Percentiles rank a stretch among this genome's conserved stretches.
Evolutionary conservation across 208 protist genomes (phyloP).

Genomic region (Leishmania lainsoni): DNA sequence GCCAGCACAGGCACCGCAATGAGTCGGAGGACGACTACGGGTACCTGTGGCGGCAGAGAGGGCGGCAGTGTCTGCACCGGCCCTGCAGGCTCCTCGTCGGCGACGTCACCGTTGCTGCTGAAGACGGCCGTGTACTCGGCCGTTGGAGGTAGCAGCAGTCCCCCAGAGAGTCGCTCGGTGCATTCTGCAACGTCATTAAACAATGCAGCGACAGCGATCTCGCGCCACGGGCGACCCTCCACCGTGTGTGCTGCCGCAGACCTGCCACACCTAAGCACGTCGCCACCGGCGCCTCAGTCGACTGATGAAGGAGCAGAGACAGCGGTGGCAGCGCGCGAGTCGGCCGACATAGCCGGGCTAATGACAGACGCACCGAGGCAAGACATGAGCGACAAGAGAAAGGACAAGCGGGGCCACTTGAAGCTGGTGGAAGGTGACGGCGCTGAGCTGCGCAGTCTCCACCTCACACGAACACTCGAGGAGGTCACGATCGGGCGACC

Average conservation of each 20-base stretch:
- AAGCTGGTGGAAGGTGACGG: neutral
- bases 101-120: neutral
- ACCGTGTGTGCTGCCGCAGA: neutral
- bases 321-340: neutral
- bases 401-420: neutral
- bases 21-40: conserved; percentile 4
- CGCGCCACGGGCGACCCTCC: too few relatives aligned
- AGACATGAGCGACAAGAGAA: neutral
- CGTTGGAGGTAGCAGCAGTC: neutral
- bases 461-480: conserved; percentile 19
- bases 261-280: too few relatives aligned
- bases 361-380: neutral
- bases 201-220: neutral
- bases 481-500: conserved; percentile 32
- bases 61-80: neutral
- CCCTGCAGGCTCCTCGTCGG: neutral
- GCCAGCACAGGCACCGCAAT: conserved; percentile 1
- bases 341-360: neutral
- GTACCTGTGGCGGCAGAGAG: neutral
- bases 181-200: neutral
- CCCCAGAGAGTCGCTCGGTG: neutral
- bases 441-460: conserved; percentile 13
- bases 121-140: neutral
- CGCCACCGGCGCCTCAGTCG: neutral
- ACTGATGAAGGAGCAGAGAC: neutral